Percentiles rank a stretch among this genome's conserved stretches.
phyloP scores from a whole-genome alignment of 805 yeast species.

The Komagataella pseudopastoris region DNA sequence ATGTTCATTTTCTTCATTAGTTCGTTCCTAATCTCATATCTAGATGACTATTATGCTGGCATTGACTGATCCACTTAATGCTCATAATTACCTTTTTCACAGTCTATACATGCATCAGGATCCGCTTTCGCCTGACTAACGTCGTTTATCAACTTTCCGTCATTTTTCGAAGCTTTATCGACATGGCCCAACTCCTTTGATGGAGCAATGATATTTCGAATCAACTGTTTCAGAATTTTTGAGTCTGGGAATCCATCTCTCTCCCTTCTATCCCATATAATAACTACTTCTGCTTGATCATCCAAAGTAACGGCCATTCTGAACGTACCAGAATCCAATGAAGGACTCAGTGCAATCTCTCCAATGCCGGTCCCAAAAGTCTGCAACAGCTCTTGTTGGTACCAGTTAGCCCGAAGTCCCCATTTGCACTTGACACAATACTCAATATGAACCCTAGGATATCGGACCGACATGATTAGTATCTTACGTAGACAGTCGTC shows the following conservation, averaged over 20 bases:
- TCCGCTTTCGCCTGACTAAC: background rate
- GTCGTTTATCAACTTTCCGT: background rate
- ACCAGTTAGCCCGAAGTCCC: conserved; percentile 85
- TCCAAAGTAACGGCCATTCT: conserved; percentile 32
- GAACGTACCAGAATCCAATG: conserved; percentile 40
- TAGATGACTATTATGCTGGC: background rate
- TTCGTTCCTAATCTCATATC: background rate
- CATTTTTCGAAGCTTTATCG: conserved; percentile 19
- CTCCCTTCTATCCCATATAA: conserved; percentile 46
- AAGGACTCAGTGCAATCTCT: conserved; percentile 38
- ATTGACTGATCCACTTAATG: background rate
- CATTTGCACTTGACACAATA: conserved; percentile 81
- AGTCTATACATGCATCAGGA: background rate
- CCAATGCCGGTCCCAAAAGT: conserved; percentile 42
- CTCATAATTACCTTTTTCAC: background rate
- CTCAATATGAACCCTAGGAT: conserved; percentile 53
- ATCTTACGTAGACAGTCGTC: background rate
- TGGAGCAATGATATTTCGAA: conserved; percentile 49
- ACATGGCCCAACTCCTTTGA: conserved; percentile 47
- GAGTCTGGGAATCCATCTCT: conserved; percentile 82
- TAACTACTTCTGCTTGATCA: conserved; percentile 10
- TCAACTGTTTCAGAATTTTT: conserved; percentile 56
- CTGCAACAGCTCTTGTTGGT: conserved; percentile 70
- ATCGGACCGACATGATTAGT: conserved; percentile 7
- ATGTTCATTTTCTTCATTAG: background rate